A percentile compares a stretch with the other conserved stretches of the same genome.
These are phyloP conservation scores for Venturia aucupariae DNA, from an alignment of 2,329 filamentous ascomycete genomes.

Conservation along the genomic window DNA sequence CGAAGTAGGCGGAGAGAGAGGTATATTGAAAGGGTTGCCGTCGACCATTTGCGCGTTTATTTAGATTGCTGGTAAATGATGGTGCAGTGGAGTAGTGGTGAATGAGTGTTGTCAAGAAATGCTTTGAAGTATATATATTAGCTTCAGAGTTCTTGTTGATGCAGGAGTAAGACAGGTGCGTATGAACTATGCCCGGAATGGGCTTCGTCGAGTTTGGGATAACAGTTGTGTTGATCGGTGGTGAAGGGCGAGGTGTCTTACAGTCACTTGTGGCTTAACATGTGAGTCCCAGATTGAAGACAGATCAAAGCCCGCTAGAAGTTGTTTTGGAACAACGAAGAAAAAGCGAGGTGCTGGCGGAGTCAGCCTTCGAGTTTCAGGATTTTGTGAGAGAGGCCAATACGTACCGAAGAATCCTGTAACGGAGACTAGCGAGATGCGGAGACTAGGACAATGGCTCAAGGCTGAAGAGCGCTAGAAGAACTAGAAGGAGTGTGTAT, in stretches of 20 bases:
- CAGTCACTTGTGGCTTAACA: constrained; percentile 1
- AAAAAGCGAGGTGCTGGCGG: not conserved
- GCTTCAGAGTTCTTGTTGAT: not conserved
- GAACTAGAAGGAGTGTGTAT: not conserved
- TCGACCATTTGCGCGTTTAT: constrained; percentile 29
- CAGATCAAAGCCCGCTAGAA: not conserved
- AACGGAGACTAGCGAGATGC: not conserved
- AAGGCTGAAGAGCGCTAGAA: constrained; percentile 7
- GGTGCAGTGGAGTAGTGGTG: not conserved
- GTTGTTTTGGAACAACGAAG: not conserved
- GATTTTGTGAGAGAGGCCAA: not conserved
- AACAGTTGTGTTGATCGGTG: constrained; percentile 1
- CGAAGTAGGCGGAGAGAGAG: constrained; percentile 41
- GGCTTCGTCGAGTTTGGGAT: not conserved
- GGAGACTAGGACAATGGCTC: not conserved
- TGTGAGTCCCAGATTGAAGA: not conserved
- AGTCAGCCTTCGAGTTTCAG: not conserved
- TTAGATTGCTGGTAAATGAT: not conserved
- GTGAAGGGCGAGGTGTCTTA: not conserved
- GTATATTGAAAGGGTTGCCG: constrained; percentile 34
- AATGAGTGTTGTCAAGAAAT: constrained; percentile 5
- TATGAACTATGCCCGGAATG: not conserved
- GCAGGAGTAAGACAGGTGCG: not conserved
- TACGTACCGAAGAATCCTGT: not conserved
- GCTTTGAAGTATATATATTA: not conserved